These are phyloP conservation scores for Canna indica DNA, from an alignment of 176 grass and related monocot species.

Conservation along the genomic window DNA sequence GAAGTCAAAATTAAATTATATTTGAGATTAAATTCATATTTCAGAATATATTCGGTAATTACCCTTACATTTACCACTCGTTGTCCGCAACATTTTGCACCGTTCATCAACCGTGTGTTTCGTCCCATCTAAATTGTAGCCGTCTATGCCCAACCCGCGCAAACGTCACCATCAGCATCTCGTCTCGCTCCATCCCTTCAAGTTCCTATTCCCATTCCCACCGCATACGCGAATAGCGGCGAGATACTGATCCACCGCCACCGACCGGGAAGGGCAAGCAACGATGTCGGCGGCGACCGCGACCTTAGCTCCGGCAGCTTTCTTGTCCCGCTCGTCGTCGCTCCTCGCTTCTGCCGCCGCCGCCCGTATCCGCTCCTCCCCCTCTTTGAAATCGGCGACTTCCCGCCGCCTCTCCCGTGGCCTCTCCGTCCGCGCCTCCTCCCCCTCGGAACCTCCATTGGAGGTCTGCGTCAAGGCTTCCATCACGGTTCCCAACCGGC, in stretches of 20 bases:
- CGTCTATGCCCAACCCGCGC: not conserved
- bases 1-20: no score
- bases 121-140: not conserved
- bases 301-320: not conserved
- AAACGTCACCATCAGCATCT: not conserved
- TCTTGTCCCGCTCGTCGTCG: not conserved
- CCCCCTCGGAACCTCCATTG: constrained; percentile 20
- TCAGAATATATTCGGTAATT: no score
- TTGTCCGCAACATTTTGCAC: no score
- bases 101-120: no score
- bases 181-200: not conserved
- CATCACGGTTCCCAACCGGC: constrained; percentile 39
- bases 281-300: not conserved
- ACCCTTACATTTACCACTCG: no score
- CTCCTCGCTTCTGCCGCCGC: not conserved
- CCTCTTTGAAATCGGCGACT: not conserved
- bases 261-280: not conserved
- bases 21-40: no score
- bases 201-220: not conserved
- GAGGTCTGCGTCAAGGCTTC: constrained; percentile 83
- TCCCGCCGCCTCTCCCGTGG: constrained; percentile 1
- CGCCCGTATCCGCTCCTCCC: not conserved
- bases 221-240: not conserved
- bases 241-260: not conserved
- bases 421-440: constrained; percentile 31